phyloP scores from a whole-genome alignment of 2,329 filamentous ascomycete species.

The Fusarium neocosmosporiellum region DNA sequence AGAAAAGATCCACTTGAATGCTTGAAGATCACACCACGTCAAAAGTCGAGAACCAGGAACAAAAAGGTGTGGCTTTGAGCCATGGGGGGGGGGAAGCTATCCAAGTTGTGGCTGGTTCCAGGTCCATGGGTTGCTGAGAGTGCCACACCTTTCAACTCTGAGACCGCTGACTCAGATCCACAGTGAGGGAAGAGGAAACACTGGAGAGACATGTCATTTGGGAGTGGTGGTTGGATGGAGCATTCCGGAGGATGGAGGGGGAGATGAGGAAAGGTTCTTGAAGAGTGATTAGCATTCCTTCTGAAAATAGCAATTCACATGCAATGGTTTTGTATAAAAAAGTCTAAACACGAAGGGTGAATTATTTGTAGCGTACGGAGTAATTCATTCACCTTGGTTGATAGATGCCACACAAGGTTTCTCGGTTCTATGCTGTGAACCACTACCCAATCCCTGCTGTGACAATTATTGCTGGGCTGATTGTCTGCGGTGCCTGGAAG shows the following conservation, averaged over 20 bases:
- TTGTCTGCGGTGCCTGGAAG: not conserved
- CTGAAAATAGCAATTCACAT: not conserved
- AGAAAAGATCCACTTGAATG: not conserved
- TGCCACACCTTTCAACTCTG: conserved; percentile 28
- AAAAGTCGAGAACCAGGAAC: not conserved
- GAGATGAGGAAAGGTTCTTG: not conserved
- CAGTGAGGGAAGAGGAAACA: not conserved
- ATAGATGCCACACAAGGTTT: not conserved
- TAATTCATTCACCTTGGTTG: not conserved
- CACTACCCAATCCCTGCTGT: not conserved
- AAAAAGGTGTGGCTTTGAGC: conserved; percentile 10
- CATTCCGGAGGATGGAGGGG: not conserved
- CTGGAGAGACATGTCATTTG: conserved; percentile 15
- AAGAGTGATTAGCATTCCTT: not conserved
- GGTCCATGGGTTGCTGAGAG: not conserved
- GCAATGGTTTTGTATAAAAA: not conserved
- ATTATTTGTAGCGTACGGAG: not conserved
- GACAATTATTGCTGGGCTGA: not conserved
- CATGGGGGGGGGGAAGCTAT: not conserved
- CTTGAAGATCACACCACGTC: not conserved
- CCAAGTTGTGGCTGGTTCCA: conserved; percentile 16
- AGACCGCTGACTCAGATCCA: not conserved
- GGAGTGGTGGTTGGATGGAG: conserved; percentile 18
- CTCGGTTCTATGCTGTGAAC: not conserved
- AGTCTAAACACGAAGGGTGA: not conserved